Conservation (phyloP, 306 rosid genomes). For the Cucumis melo region DNA sequence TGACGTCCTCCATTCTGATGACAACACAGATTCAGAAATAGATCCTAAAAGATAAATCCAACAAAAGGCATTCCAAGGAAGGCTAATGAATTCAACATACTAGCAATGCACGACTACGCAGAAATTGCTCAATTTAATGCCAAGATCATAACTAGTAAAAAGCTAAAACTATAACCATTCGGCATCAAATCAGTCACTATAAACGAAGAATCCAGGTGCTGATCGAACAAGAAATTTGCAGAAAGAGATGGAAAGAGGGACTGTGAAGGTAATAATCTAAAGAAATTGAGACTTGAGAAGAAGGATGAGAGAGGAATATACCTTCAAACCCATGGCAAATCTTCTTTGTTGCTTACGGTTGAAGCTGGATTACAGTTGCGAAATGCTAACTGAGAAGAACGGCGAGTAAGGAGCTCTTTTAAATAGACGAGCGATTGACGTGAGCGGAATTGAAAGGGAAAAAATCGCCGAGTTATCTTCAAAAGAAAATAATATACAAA, state of each 20-base stretch:
- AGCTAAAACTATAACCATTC: neutral
- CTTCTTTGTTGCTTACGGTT: neutral
- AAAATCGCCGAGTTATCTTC: constrained; percentile 3
- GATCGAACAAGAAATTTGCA: neutral
- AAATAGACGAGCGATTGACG: neutral
- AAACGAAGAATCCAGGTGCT: neutral
- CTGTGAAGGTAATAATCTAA: neutral
- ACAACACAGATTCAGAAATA: neutral
- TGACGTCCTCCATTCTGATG: neutral
- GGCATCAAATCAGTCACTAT: neutral
- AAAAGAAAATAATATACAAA: neutral
- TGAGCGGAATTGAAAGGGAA: neutral
- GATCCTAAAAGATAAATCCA: neutral
- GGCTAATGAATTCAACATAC: neutral
- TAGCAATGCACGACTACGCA: neutral
- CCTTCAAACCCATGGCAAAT: neutral
- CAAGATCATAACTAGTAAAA: neutral
- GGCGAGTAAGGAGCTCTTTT: neutral
- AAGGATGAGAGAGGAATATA: neutral
- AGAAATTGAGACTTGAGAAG: neutral
- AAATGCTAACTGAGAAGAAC: no score
- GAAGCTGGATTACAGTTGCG: neutral
- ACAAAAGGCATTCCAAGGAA: neutral
- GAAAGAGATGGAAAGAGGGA: neutral
- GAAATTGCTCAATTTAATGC: no score